Base-by-base conservation (phyloP, 1,284 basidiomycete species). In the Laetiporus sulphureus region DNA sequence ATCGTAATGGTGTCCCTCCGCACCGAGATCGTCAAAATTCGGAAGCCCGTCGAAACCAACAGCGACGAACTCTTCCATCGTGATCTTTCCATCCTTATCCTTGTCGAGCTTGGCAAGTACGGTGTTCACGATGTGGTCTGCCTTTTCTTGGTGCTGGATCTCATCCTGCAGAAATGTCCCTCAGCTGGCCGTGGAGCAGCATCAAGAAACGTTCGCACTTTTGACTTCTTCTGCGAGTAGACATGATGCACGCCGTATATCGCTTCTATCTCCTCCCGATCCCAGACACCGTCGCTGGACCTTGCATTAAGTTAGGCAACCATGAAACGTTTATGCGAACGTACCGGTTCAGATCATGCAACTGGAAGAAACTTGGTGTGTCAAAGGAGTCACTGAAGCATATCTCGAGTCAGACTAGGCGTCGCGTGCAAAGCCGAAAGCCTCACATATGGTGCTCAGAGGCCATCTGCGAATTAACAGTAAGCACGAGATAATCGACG, bases 201-300 rank as follows among this genome's bases (percentile, higher is more conserved):
- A 36, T 19, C 6, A 8, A 12, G 18, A 16, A 21, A 13, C 4
- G 34, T 25, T 38, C 54, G n/a, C 43, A 75, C 83, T 71, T 79
- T 82, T 18, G 90, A 87, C 64, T 87, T 81, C 64, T 91, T 86
- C 64, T 89, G 81, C 16, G 91, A 89, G 54, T 91, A 91, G 46
- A 94, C 77, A 62, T 99, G 96, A 63, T 98, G 92, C 18, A 99
- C 87, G 44, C 95, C 95, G 55, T 96, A 95, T 32, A 95, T 78
- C 5, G 91, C 89, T 60, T 94, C 83, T 48, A 94, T 85, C 63
- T 94, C 90, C 47, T 82, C 79, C 44, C 72, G 68, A 61, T 88
- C 79, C 83, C 88, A 89, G 29, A 71, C 53, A 0, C 86, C 80
- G 54, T 89, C 75, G 21, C 83, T 85, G 50, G 7, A 3, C 5